phyloP scores from a whole-genome alignment of 345 rosid species.

The Melaleuca quinquenervia region DNA sequence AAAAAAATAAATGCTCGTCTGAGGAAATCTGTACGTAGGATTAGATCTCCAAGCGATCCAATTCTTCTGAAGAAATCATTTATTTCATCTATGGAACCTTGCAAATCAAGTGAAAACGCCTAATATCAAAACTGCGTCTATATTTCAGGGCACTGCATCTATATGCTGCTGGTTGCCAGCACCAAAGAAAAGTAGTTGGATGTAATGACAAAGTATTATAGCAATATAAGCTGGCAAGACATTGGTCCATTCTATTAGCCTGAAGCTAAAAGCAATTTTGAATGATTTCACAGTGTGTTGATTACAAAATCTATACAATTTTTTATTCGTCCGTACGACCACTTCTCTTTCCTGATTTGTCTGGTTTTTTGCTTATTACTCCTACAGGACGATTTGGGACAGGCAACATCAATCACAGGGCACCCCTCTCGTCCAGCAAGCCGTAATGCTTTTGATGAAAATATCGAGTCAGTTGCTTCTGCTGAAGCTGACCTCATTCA shows the following conservation, averaged over 20 bases:
- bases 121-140: neutral
- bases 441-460: constrained; percentile 63
- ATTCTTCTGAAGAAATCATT: neutral
- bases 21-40: neutral
- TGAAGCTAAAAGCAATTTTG: neutral
- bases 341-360: neutral
- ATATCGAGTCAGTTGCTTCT: constrained; percentile 19
- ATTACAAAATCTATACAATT: neutral
- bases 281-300: neutral
- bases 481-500: constrained; percentile 43
- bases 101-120: neutral
- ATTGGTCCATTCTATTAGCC: neutral
- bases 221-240: neutral
- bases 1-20: neutral
- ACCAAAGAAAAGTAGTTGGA: neutral
- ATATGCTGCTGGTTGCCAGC: neutral
- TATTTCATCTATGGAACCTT: neutral
- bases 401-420: constrained; percentile 16
- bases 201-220: neutral
- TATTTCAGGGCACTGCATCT: neutral
- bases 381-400: constrained; percentile 59
- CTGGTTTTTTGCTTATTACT: neutral
- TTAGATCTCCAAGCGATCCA: neutral
- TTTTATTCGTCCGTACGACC: neutral
- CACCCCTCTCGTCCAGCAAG: constrained; percentile 75